Evolutionary conservation across 2,329 filamentous ascomycete species (phyloP).

Genomic region (Cercospora janseana): DNA sequence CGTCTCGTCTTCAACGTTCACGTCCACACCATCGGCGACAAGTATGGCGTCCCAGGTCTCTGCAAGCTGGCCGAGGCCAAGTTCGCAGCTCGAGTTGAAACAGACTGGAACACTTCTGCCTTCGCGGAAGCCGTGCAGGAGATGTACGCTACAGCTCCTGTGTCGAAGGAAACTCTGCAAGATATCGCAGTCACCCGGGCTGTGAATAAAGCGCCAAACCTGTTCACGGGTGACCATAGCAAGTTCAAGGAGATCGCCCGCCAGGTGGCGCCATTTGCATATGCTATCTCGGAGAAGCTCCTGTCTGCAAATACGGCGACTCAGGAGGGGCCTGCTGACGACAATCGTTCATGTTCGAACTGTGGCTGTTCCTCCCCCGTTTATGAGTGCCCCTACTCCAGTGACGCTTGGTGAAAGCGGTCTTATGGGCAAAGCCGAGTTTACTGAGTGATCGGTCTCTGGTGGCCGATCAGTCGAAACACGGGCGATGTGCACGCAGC

Average conservation of each 20-base stretch:
- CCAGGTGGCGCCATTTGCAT: not conserved
- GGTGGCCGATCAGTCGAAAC: no score
- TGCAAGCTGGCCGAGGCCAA: conserved; percentile 7
- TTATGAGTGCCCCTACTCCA: no score
- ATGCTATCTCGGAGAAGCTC: not conserved
- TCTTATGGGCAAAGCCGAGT: no score
- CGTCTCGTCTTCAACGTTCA: not conserved
- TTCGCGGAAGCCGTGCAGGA: conserved; percentile 13
- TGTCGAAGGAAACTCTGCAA: not conserved
- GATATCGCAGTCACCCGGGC: not conserved
- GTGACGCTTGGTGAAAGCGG: no score
- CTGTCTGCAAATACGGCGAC: no score
- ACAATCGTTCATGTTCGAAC: no score
- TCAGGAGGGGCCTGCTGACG: no score
- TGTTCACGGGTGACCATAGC: not conserved
- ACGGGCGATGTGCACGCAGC: no score
- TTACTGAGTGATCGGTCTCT: no score
- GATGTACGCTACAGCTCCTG: conserved; percentile 2
- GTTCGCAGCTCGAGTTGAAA: not conserved
- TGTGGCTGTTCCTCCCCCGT: no score
- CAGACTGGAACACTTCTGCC: not conserved
- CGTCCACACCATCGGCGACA: conserved; percentile 9
- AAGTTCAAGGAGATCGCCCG: not conserved
- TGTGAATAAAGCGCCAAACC: not conserved
- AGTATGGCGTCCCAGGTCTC: conserved; percentile 11